Conservation (phyloP, 2,329 filamentous ascomycete species). For the Sporothrix euskadiensis region DNA sequence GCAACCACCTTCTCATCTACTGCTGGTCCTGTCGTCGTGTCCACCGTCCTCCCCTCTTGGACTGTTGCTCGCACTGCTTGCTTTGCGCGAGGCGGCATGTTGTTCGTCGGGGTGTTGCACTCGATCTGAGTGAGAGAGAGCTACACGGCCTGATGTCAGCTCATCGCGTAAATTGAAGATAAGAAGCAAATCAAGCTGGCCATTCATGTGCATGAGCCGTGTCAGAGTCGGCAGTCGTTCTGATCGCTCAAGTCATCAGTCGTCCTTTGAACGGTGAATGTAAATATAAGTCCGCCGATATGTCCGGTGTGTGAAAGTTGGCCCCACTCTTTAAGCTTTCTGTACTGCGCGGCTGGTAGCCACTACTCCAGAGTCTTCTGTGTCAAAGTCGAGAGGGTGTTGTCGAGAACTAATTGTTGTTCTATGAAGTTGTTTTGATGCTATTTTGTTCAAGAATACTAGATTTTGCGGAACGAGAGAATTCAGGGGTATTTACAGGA, state of each 20-base stretch:
- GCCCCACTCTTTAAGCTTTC: slow-evolving; percentile 23
- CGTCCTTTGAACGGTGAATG: background rate
- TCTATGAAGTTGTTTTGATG: background rate
- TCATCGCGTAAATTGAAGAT: background rate
- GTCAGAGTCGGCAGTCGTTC: background rate
- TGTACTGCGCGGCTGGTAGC: background rate
- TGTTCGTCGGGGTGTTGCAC: background rate
- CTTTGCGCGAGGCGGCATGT: slow-evolving; percentile 9
- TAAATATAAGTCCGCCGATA: slow-evolving; percentile 25
- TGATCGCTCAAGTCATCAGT: too few relatives aligned
- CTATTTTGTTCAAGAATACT: background rate
- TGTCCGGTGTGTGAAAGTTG: slow-evolving; percentile 17
- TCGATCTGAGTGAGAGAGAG: too few relatives aligned
- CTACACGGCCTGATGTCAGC: background rate
- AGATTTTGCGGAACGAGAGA: background rate
- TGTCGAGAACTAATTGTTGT: background rate
- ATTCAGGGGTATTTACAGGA: background rate
- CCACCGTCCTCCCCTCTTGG: background rate
- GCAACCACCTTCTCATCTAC: background rate
- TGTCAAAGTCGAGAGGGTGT: background rate
- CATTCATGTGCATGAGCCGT: background rate
- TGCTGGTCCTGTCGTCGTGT: background rate
- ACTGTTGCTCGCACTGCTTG: background rate
- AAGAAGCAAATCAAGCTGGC: background rate
- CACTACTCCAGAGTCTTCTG: background rate